These are phyloP conservation scores for Pseudocercospora fijiensis DNA, from an alignment of 2,329 filamentous ascomycete genomes.

Conservation along the genomic window DNA sequence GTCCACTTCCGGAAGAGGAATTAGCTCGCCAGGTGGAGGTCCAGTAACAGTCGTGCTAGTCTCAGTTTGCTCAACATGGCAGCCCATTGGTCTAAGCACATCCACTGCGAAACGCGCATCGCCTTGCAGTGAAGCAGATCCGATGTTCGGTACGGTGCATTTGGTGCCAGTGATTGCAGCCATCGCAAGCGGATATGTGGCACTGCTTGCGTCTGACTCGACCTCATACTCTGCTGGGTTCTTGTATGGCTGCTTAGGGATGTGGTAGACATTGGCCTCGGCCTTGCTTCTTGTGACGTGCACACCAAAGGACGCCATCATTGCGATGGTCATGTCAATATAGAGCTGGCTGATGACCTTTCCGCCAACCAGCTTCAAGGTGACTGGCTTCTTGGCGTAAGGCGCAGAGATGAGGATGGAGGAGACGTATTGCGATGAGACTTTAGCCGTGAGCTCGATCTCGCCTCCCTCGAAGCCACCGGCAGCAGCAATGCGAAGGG, in stretches of 20 bases:
- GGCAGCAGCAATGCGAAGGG: constrained; percentile 76
- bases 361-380: constrained; percentile 84
- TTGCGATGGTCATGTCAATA: constrained; percentile 97
- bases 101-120: constrained; percentile 93
- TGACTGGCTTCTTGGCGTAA: constrained; percentile 92
- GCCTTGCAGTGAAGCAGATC: constrained; percentile 85
- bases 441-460: constrained; percentile 89
- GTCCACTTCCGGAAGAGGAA: constrained; percentile 77
- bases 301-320: constrained; percentile 94
- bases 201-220: constrained; percentile 96
- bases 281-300: constrained; percentile 71
- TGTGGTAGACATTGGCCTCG: constrained; percentile 89
- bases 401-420: constrained; percentile 95
- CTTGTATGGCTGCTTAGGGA: constrained; percentile 77
- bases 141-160: constrained; percentile 95
- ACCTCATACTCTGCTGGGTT: constrained; percentile 86
- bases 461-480: constrained; percentile 80
- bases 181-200: constrained; percentile 90
- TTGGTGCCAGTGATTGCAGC: constrained; percentile 94
- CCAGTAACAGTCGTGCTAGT: constrained; percentile 91
- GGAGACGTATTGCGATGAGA: constrained; percentile 98
- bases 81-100: constrained; percentile 90
- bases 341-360: constrained; percentile 97
- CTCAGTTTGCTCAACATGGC: constrained; percentile 78
- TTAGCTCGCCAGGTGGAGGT: constrained; percentile 70